These are phyloP conservation scores for Krasilnikovozyma curviuscula DNA, from an alignment of 768 basidiomycete species.

Conservation along the genomic window DNA sequence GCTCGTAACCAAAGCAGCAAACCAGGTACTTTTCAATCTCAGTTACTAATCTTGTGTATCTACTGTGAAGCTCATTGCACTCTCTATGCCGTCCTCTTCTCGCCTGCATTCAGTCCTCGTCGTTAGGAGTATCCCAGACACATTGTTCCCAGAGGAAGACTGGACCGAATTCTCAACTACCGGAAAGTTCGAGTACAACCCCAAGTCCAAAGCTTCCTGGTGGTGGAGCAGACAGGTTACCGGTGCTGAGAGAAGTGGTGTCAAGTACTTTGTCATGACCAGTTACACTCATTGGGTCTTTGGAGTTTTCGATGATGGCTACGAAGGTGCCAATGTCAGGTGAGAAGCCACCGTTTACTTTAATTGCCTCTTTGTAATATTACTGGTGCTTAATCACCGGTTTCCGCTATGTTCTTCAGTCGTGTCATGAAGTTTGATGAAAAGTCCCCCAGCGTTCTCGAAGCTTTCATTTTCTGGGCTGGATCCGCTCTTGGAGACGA, in stretches of 20 bases:
- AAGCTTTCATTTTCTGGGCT: constrained; percentile 24
- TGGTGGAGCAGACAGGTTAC: constrained; percentile 25
- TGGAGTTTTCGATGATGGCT: constrained; percentile 21
- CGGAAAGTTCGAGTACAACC: constrained; percentile 20
- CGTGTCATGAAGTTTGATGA: constrained; percentile 12
- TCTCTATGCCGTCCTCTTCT: too few species aligned
- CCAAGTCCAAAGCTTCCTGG: constrained; percentile 27
- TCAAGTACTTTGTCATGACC: constrained; percentile 25
- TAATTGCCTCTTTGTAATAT: neutral
- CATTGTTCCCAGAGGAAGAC: constrained; percentile 23
- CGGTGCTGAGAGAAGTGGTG: constrained; percentile 20
- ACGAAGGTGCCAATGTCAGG: constrained; percentile 6
- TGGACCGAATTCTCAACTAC: constrained; percentile 26
- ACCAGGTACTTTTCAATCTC: too few species aligned
- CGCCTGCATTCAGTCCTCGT: too few species aligned
- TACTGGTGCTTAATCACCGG: neutral
- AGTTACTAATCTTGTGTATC: too few species aligned
- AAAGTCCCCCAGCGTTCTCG: constrained; percentile 18
- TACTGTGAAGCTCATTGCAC: too few species aligned
- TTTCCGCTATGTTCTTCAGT: constrained; percentile 19
- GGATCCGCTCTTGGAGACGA: constrained; percentile 18
- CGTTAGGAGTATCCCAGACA: constrained; percentile 25
- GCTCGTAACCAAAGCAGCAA: neutral
- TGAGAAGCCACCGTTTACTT: neutral
- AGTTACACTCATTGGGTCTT: constrained; percentile 26